Percentiles rank a stretch among this genome's conserved stretches.
phyloP scores from a whole-genome alignment of 108 stramenopile genomes.

The Aurantiochytrium sp. region DNA sequence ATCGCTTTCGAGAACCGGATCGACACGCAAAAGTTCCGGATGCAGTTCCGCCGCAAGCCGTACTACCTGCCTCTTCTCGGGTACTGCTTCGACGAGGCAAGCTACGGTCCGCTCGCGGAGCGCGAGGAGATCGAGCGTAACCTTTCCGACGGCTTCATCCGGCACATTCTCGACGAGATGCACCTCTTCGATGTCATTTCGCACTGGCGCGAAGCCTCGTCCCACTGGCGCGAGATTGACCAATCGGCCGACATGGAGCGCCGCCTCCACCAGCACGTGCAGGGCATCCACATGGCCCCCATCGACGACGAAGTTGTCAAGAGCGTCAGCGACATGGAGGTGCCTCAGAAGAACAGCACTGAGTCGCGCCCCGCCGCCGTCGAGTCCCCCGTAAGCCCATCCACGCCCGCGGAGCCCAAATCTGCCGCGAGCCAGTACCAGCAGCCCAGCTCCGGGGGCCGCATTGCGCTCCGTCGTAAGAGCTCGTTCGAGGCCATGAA shows the following conservation, averaged over 20 bases:
- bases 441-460: background rate
- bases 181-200: background rate
- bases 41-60: background rate
- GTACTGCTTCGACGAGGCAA: slow-evolving; percentile 1
- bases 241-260: background rate
- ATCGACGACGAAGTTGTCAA: background rate
- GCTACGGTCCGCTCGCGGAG: background rate
- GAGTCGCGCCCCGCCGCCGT: no score
- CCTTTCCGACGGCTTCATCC: background rate
- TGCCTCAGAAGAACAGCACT: no score
- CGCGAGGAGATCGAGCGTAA: background rate
- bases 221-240: background rate
- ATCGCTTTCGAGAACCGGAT: background rate
- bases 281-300: background rate
- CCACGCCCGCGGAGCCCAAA: background rate
- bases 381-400: background rate
- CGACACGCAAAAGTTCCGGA: slow-evolving; percentile 7
- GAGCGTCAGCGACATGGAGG: background rate
- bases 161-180: background rate
- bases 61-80: background rate
- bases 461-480: background rate
- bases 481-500: background rate
- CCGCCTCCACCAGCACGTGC: background rate
- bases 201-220: background rate
- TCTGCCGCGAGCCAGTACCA: background rate